Evolutionary conservation across 2,329 filamentous ascomycete species (phyloP).

Genomic region (Thermothelomyces thermophilus): DNA sequence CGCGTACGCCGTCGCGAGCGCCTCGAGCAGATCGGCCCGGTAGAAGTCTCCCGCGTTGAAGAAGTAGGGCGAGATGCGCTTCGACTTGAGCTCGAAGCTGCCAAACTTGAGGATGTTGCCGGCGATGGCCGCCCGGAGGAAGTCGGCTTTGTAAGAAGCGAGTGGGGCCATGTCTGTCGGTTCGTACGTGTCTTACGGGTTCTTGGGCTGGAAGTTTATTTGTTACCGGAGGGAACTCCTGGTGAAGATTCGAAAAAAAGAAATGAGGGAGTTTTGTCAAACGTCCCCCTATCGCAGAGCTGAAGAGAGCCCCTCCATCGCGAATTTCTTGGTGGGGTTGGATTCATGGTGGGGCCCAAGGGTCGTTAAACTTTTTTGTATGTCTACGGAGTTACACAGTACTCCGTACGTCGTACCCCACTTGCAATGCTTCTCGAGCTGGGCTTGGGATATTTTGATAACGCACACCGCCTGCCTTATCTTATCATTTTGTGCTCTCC

Average conservation of each 20-base stretch:
- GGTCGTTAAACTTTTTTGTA: neutral
- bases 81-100: constrained; percentile 84
- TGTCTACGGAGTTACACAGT: too few relatives aligned
- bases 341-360: neutral
- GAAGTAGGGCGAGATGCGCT: constrained; percentile 89
- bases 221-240: neutral
- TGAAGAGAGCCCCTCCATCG: constrained; percentile 13
- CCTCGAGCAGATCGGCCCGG: constrained; percentile 66
- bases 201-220: neutral
- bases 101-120: constrained; percentile 73
- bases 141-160: constrained; percentile 61
- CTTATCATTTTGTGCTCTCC: constrained; percentile 21
- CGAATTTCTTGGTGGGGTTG: constrained; percentile 16
- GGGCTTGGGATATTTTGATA: neutral
- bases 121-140: constrained; percentile 62
- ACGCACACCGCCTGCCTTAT: constrained; percentile 21
- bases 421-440: neutral
- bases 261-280: neutral
- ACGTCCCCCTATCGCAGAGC: neutral
- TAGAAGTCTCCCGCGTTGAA: constrained; percentile 95
- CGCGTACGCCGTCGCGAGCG: constrained; percentile 78
- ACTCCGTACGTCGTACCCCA: too few relatives aligned
- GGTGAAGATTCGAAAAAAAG: neutral
- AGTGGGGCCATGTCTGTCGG: constrained; percentile 39
- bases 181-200: neutral